Evolutionary conservation across 768 basidiomycete genomes (phyloP).

Genomic region (Leucogyrophana mollusca): DNA sequence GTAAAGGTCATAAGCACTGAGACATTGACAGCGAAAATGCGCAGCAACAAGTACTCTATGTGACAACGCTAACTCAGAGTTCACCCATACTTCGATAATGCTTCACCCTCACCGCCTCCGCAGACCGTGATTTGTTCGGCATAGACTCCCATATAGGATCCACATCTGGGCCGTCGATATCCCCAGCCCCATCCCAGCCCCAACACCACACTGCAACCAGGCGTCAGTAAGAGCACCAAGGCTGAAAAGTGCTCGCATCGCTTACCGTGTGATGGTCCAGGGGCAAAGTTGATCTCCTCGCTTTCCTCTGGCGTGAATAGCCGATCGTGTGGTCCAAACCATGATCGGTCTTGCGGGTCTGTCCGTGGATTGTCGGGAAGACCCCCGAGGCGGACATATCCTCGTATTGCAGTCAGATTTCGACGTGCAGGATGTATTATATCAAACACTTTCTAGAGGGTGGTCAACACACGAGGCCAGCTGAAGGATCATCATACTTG

Average conservation of each 20-base stretch:
- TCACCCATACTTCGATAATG: slow-evolving; percentile 54
- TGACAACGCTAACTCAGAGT: no score
- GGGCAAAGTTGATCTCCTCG: slow-evolving; percentile 69
- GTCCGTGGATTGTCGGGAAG: slow-evolving; percentile 94
- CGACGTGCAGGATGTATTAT: slow-evolving; percentile 89
- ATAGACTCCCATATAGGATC: slow-evolving; percentile 95
- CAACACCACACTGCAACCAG: slow-evolving; percentile 87
- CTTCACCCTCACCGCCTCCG: slow-evolving; percentile 64
- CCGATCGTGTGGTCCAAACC: slow-evolving; percentile 97
- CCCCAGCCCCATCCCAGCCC: slow-evolving; percentile 99
- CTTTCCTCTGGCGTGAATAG: slow-evolving; percentile 89
- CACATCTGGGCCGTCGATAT: slow-evolving; percentile 95
- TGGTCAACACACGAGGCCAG: slow-evolving; percentile 4
- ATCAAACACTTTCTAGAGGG: slow-evolving; percentile 82
- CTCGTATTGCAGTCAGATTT: slow-evolving; percentile 94
- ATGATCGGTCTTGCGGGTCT: slow-evolving; percentile 95
- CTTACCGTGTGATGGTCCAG: slow-evolving; percentile 87
- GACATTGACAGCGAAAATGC: not conserved
- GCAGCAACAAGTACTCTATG: no score
- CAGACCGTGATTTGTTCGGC: slow-evolving; percentile 58
- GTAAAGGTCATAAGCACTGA: not conserved
- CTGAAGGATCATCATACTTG: slow-evolving; percentile 33
- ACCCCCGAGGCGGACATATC: slow-evolving; percentile 93
- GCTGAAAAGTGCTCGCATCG: slow-evolving; percentile 15
- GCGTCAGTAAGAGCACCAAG: not conserved